Conservation (phyloP, 1,284 basidiomycete species). For the Caloboletus firmus region DNA sequence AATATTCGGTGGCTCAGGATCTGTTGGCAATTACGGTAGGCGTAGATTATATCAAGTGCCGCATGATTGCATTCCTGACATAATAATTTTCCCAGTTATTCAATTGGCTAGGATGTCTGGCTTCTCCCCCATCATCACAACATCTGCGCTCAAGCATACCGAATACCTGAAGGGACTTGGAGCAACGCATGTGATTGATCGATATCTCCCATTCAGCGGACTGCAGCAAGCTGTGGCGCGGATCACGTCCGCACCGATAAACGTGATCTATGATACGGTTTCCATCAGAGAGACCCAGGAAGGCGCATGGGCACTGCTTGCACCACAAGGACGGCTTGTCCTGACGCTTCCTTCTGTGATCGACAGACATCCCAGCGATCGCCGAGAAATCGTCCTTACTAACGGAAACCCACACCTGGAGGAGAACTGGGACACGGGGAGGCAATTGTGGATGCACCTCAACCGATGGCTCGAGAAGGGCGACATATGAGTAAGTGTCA, state of each 20-base stretch:
- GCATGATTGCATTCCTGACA: slow-evolving; percentile 14
- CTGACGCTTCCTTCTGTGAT: slow-evolving; percentile 32
- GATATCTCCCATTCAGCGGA: slow-evolving; percentile 31
- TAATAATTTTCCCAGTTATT: slow-evolving; percentile 19
- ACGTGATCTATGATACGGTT: slow-evolving; percentile 37
- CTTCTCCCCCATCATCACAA: slow-evolving; percentile 41
- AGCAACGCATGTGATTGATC: slow-evolving; percentile 46
- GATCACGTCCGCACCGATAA: slow-evolving; percentile 35
- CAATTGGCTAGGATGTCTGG: slow-evolving; percentile 36
- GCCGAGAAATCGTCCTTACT: slow-evolving; percentile 32
- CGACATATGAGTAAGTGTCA: slow-evolving; percentile 30
- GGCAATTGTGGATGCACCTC: slow-evolving; percentile 36
- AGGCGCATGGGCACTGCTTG: slow-evolving; percentile 32
- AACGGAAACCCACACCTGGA: slow-evolving; percentile 34
- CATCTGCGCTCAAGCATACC: slow-evolving; percentile 44
- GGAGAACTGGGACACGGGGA: slow-evolving; percentile 35
- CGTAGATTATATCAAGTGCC: slow-evolving; percentile 2
- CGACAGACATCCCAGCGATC: slow-evolving; percentile 28
- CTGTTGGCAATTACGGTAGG: slow-evolving; percentile 48
- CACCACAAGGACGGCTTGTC: slow-evolving; percentile 35
- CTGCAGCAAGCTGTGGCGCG: slow-evolving; percentile 28
- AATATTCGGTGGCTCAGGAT: slow-evolving; percentile 46
- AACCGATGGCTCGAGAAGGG: slow-evolving; percentile 38
- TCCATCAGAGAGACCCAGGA: slow-evolving; percentile 37
- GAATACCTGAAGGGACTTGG: slow-evolving; percentile 44